These are phyloP conservation scores for Colletotrichum sp. DNA, from an alignment of 2,329 filamentous ascomycete genomes.

Conservation along the genomic window DNA sequence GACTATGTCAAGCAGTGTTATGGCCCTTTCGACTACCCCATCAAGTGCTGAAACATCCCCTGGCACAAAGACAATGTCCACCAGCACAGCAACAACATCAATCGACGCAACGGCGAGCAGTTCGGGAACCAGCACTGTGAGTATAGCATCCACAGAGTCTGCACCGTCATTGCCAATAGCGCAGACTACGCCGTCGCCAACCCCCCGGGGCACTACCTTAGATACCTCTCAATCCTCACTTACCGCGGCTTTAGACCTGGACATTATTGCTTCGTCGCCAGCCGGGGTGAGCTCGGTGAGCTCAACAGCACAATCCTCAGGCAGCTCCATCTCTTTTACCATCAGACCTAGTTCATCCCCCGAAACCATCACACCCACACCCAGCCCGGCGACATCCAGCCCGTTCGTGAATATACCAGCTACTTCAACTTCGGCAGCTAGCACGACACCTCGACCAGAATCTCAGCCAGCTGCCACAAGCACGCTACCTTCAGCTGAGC, in stretches of 20 bases:
- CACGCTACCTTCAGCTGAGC: neutral
- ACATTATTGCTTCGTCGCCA: neutral
- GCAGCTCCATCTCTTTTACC: neutral
- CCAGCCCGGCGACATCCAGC: neutral
- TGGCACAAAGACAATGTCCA: too few relatives aligned
- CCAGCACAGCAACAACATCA: too few relatives aligned
- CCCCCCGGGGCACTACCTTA: neutral
- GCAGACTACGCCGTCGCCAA: neutral
- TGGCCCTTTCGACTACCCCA: too few relatives aligned
- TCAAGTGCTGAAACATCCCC: too few relatives aligned
- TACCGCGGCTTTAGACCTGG: neutral
- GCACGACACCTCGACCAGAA: neutral
- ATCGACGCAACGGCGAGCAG: too few relatives aligned
- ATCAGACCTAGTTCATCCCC: neutral
- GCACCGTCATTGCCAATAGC: neutral
- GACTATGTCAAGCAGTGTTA: too few relatives aligned
- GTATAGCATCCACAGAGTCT: neutral
- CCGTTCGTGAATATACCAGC: rapidly evolving
- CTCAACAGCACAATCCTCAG: neutral
- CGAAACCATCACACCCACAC: neutral
- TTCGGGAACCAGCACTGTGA: too few relatives aligned
- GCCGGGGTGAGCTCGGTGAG: rapidly evolving
- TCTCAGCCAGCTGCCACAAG: neutral
- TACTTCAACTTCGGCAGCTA: rapidly evolving
- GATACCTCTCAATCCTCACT: neutral